Base-by-base conservation (phyloP, 768 basidiomycete genomes). In the Scleroderma bovista region DNA sequence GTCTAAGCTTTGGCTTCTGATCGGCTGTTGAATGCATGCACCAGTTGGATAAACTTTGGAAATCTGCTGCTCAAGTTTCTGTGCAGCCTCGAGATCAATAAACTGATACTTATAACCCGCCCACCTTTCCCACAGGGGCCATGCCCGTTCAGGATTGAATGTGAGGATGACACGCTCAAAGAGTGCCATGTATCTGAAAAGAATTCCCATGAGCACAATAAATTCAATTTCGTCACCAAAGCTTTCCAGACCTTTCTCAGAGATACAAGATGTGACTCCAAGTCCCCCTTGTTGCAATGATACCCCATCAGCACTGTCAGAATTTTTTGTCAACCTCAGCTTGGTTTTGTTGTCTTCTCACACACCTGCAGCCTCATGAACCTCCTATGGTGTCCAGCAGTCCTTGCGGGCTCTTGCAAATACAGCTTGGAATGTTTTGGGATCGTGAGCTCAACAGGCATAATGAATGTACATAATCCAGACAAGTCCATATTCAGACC, bases 101-200 rank as follows among this genome's bases (percentile, higher is more conserved):
- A 88, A 97, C 59, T 90, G 86, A 69, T 93, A 97, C 66, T 96
- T 92, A 69, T 95, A 95, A 48, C 86, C 77, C 3, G 93, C 85
- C 96, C 94, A 98, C 39, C 90, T 81, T 61, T 96, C 93, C 94
- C 94, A 99, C 16, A 98, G 75, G 0, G 87, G 84, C 32, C 88
- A 76, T 15, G 91, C 90, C 37, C 81, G 80, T 41, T 90, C 88
- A 8, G 88, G 71, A 11, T 85, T 69, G 65, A 96, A 92, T 3
- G 78, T 85, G 16, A 75, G 67, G 22, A 95, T 87, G 7, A 90
- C 84, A 23, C 89, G 81, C 63, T 99, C 95, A 62, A 99, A 99
- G 23, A 98, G 72, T 0, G 95, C 95, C 48, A 82, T 1, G 95
- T 95, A 71, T 99, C 96, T 99, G 52, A 7, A 44, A 34, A 34